Conservation (phyloP, 805 yeast species). For the Lachancea thermotolerans region DNA sequence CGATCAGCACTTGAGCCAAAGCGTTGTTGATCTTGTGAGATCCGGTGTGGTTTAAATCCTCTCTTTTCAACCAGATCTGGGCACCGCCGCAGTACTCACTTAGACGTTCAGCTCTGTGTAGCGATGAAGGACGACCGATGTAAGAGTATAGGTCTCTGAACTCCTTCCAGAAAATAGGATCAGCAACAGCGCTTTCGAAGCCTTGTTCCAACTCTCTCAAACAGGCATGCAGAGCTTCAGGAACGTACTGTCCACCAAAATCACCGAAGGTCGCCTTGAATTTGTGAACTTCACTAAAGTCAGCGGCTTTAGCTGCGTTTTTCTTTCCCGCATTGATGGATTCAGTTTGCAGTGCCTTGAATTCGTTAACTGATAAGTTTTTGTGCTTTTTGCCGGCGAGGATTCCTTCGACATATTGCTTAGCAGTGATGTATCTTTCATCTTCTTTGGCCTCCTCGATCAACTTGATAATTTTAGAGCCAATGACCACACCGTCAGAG, state of each 20-base stretch:
- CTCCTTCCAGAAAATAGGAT: slow-evolving; percentile 90
- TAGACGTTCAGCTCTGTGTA: slow-evolving; percentile 86
- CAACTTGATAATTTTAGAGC: slow-evolving; percentile 71
- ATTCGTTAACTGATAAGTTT: slow-evolving; percentile 30
- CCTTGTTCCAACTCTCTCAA: slow-evolving; percentile 82
- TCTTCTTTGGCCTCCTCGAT: slow-evolving; percentile 60
- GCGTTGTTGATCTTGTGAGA: slow-evolving; percentile 85
- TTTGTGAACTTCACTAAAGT: slow-evolving; percentile 54
- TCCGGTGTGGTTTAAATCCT: slow-evolving; percentile 87
- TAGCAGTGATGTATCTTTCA: slow-evolving; percentile 54
- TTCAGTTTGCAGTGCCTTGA: slow-evolving; percentile 31
- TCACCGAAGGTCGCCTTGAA: slow-evolving; percentile 81
- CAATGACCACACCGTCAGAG: slow-evolving; percentile 96
- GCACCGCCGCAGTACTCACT: slow-evolving; percentile 91
- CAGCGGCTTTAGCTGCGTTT: slow-evolving; percentile 19
- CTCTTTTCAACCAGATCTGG: slow-evolving; percentile 95
- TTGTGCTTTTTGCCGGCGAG: slow-evolving; percentile 48
- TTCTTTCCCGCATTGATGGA: slow-evolving; percentile 18
- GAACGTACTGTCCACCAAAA: slow-evolving; percentile 98
- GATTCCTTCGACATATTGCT: slow-evolving; percentile 60
- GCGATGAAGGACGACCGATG: slow-evolving; percentile 93
- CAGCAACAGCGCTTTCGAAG: slow-evolving; percentile 82
- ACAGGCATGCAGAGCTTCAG: slow-evolving; percentile 91
- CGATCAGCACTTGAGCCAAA: slow-evolving; percentile 72
- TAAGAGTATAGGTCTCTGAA: slow-evolving; percentile 77